Conservation (phyloP, 2,329 filamentous ascomycete species). For the Fusarium graminum region DNA sequence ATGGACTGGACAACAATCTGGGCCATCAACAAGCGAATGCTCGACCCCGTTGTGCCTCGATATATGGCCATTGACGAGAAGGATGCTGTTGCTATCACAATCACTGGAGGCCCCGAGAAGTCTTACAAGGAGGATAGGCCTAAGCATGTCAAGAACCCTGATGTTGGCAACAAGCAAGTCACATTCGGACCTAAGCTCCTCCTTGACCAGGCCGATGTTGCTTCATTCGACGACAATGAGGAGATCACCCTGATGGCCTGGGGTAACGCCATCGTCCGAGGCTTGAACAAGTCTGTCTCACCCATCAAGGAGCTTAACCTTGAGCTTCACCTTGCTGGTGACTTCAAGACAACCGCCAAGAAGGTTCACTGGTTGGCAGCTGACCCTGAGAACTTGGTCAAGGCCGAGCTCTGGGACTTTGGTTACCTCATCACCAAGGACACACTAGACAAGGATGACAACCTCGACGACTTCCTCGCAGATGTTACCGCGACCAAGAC, state of each 20-base stretch:
- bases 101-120: conserved; percentile 74
- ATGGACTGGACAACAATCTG: conserved; percentile 86
- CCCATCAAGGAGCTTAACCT: conserved; percentile 79
- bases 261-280: conserved; percentile 87
- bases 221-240: conserved; percentile 83
- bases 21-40: conserved; percentile 83
- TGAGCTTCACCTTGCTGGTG: conserved; percentile 90
- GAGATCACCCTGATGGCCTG: conserved; percentile 97
- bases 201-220: conserved; percentile 88
- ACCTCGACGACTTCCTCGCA: conserved; percentile 86
- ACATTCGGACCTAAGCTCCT: conserved; percentile 80
- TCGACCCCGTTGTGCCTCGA: conserved; percentile 80
- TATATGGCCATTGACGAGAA: conserved; percentile 80
- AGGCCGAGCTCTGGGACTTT: conserved; percentile 91
- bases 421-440: conserved; percentile 97
- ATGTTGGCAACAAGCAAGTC: conserved; percentile 88
- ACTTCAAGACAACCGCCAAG: conserved; percentile 95
- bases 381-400: conserved; percentile 80
- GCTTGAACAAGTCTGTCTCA: conserved; percentile 66
- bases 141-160: conserved; percentile 89
- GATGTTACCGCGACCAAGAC: conserved; percentile 80
- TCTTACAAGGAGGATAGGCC: conserved; percentile 80
- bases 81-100: conserved; percentile 76
- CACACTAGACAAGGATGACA: conserved; percentile 88
- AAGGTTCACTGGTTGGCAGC: conserved; percentile 94